These are phyloP conservation scores for Dissophora globulifera DNA, from an alignment of 192 early-diverging fungal species.

Conservation along the genomic window DNA sequence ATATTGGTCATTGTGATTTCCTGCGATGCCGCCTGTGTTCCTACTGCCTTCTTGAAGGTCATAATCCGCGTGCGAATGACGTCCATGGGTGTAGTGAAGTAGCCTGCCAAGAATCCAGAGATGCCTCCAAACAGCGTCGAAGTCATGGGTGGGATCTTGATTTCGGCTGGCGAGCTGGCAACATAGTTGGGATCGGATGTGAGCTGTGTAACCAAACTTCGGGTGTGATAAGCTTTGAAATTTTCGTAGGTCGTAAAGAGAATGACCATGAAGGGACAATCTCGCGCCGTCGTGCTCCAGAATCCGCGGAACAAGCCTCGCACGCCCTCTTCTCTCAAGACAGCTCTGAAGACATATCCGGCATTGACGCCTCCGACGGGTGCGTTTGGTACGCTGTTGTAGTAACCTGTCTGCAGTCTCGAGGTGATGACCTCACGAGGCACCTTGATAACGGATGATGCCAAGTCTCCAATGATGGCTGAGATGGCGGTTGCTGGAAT, in stretches of 20 bases:
- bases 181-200: constrained; percentile 52
- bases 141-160: constrained; percentile 71
- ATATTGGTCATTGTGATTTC: constrained; percentile 51
- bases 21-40: constrained; percentile 22
- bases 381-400: constrained; percentile 25
- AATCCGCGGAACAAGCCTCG: constrained; percentile 76
- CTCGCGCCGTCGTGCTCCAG: constrained; percentile 74
- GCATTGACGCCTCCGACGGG: constrained; percentile 50
- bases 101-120: constrained; percentile 78
- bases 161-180: constrained; percentile 61
- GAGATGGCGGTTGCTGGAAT: constrained; percentile 75
- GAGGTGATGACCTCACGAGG: constrained; percentile 82
- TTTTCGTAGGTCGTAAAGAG: constrained; percentile 79
- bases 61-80: constrained; percentile 76
- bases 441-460: constrained; percentile 79
- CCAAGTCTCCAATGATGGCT: constrained; percentile 76
- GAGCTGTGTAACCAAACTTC: constrained; percentile 53
- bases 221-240: constrained; percentile 75
- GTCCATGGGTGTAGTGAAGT: constrained; percentile 81
- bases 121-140: constrained; percentile 79
- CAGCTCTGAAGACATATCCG: constrained; percentile 62
- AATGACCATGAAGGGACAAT: constrained; percentile 85
- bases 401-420: constrained; percentile 74
- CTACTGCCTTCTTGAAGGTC: constrained; percentile 58
- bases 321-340: constrained; percentile 66